Evolutionary conservation across 2,329 filamentous ascomycete species (phyloP).

Genomic region (Pseudogymnoascus sp.): DNA sequence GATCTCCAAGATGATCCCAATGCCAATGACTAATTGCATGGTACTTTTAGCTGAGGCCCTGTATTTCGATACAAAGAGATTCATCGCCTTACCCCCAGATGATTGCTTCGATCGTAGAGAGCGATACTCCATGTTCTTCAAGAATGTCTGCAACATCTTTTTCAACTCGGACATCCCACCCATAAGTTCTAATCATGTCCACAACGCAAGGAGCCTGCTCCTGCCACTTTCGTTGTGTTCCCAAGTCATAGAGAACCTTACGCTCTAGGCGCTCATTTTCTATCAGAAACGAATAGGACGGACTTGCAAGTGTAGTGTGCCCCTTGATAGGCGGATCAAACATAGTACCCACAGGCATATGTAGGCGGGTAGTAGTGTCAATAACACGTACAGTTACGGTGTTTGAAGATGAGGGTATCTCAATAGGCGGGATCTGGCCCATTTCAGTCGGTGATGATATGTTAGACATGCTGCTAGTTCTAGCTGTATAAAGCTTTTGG

Average conservation of each 20-base stretch:
- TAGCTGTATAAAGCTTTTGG: neutral
- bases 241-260: slow-evolving; percentile 23
- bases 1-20: slow-evolving; percentile 36
- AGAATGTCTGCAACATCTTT: slow-evolving; percentile 21
- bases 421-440: neutral
- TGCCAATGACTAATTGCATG: slow-evolving; percentile 27
- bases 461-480: neutral
- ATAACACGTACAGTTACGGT: neutral
- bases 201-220: slow-evolving; percentile 17
- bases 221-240: slow-evolving; percentile 22
- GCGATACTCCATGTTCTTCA: slow-evolving; percentile 13
- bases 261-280: slow-evolving; percentile 19
- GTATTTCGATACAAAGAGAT: slow-evolving; percentile 1
- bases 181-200: slow-evolving; percentile 7
- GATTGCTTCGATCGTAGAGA: slow-evolving; percentile 13
- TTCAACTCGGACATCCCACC: slow-evolving; percentile 14
- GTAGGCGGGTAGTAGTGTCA: neutral
- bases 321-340: neutral
- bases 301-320: neutral
- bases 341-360: neutral
- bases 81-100: neutral
- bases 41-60: neutral
- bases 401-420: neutral
- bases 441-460: neutral
- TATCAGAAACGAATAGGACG: slow-evolving; percentile 20